Evolutionary conservation across 2,329 filamentous ascomycete genomes (phyloP), one percentile per base, ranked within the genome.

Genomic region (Penicillium sp.): DNA sequence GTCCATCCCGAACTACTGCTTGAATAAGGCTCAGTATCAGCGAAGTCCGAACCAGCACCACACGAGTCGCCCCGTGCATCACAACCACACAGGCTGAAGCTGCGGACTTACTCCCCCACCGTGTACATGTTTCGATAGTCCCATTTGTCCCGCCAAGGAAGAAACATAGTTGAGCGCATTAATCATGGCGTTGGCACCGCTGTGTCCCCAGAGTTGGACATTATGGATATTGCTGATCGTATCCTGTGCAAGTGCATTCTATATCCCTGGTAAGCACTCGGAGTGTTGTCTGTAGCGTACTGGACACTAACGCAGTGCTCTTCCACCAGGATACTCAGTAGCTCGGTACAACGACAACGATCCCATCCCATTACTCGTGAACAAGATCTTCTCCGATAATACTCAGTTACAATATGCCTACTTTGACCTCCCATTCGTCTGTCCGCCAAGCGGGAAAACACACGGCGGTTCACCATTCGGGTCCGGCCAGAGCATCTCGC

Each of bases 401-500:
- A 94, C 90, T 7, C 88, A 94, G 71, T 79, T 96, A n/a, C 91
- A 95, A 72, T 95, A 92, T 83, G 91, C 91, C 63, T 96, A 93
- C 77, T 90, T 88, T 71, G 89, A 94, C 65, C 85, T 95, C 1
- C 91, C 91, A 7, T 96, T 95, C 71, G 89, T 93, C 50, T 95
- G 91, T 68, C 89, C 89, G 10, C 88, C 90, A 1, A 89, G 86
- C 8, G 89, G 89, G 47, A 81, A 84, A 58, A 81, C 79, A 59
- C 84, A 85, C 62, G 80, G 83, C 48, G 88, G 87, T 36, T 85
- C 85, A 5, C 84, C 86, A 16, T 81, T 92, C 54, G 82, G 90
- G 50, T 90, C 88, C 60, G 90, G 91, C 44, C 84, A 91, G 70
- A 90, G 84, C 69, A 84, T 95, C 52, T 86, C 90, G 1, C 81